phyloP scores from a whole-genome alignment of 1,284 basidiomycete species.

The Phenoliferia sp. region DNA sequence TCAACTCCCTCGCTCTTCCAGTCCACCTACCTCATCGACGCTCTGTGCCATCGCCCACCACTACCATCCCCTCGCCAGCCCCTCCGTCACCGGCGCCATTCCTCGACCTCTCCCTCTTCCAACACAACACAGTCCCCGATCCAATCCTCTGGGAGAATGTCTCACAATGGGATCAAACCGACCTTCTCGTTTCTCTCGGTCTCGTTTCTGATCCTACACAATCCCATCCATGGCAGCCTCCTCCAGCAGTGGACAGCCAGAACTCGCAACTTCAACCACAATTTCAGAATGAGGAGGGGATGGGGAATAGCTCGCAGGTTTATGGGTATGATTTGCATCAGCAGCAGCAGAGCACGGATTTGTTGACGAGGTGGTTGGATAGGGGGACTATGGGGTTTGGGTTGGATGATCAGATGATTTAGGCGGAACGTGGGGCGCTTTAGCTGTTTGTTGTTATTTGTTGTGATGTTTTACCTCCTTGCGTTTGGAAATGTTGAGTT shows the following conservation, averaged over 20 bases:
- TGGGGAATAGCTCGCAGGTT: not conserved
- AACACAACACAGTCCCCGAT: too few species aligned
- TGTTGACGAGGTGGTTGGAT: conserved; percentile 20
- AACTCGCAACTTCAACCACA: not conserved
- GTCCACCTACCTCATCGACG: conserved; percentile 17
- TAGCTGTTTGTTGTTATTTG: too few species aligned
- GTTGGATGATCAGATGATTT: too few species aligned
- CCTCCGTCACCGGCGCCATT: conserved; percentile 24
- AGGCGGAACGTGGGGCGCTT: too few species aligned
- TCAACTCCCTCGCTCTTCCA: conserved; percentile 17
- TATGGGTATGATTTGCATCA: not conserved
- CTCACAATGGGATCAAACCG: conserved; percentile 30
- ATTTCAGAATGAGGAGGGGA: not conserved
- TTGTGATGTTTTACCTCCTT: too few species aligned
- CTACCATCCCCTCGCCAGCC: not conserved
- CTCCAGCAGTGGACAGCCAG: not conserved
- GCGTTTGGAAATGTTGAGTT: too few species aligned
- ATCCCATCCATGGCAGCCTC: not conserved
- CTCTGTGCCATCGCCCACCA: conserved; percentile 12
- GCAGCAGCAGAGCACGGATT: conserved; percentile 10
- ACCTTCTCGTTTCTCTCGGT: conserved; percentile 26
- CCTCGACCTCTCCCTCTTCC: too few species aligned
- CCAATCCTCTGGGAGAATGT: too few species aligned
- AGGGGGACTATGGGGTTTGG: conserved; percentile 6
- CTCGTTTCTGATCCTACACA: conserved; percentile 8